phyloP scores from a whole-genome alignment of 306 rosid species.

The Malus sylvestris region DNA sequence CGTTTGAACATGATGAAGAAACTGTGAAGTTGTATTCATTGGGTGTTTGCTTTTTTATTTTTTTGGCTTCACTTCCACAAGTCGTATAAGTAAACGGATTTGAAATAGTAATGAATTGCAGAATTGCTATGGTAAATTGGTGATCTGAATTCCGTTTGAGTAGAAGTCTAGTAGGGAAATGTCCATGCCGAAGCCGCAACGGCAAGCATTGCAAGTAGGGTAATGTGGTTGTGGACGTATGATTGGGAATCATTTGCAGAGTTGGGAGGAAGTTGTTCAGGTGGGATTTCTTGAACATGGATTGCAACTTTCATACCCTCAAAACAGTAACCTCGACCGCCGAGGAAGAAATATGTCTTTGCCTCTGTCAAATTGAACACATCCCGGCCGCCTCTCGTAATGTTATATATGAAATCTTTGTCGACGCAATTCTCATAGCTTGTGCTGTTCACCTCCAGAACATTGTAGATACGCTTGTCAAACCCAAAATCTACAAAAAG shows the following conservation, averaged over 20 bases:
- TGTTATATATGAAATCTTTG: background rate
- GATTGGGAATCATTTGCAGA: background rate
- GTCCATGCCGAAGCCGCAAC: background rate
- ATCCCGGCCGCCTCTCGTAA: slow-evolving; percentile 23
- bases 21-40: no score
- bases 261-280: background rate
- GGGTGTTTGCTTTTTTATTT: no score
- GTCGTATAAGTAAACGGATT: background rate
- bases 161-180: background rate
- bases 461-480: slow-evolving; percentile 14
- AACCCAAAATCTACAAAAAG: slow-evolving; percentile 24
- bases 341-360: slow-evolving; percentile 28
- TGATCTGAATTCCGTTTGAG: background rate
- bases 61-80: no score
- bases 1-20: no score
- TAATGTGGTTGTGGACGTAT: background rate
- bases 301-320: slow-evolving; percentile 48
- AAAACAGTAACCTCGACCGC: slow-evolving; percentile 44
- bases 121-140: background rate
- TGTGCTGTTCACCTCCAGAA: slow-evolving; percentile 23
- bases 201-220: background rate
- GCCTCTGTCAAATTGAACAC: slow-evolving; percentile 25
- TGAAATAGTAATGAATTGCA: background rate
- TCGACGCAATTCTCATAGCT: slow-evolving; percentile 20
- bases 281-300: background rate